phyloP scores from a whole-genome alignment of 768 basidiomycete species.

The Candolleomyces eurysporus region DNA sequence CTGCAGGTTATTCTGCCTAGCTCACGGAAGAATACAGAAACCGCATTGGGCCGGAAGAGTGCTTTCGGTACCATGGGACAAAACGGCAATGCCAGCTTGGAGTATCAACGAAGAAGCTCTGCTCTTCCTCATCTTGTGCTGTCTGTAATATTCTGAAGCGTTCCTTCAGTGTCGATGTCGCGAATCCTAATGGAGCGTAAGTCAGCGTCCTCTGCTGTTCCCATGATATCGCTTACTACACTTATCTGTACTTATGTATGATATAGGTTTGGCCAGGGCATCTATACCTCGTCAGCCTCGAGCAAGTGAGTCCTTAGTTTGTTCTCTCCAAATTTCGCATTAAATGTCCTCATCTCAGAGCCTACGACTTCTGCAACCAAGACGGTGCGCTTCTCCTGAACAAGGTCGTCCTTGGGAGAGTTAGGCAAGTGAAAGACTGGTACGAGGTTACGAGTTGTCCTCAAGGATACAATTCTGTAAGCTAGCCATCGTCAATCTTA shows the following conservation, averaged over 20 bases:
- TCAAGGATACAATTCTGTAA: constrained; percentile 27
- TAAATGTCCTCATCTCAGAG: constrained; percentile 8
- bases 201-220: not conserved
- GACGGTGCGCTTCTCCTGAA: constrained; percentile 24
- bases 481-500: not conserved
- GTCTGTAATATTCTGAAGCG: constrained; percentile 27
- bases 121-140: constrained; percentile 19
- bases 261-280: constrained; percentile 25
- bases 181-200: constrained; percentile 14
- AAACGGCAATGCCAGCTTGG: constrained; percentile 24
- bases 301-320: constrained; percentile 23
- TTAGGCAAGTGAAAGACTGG: constrained; percentile 18
- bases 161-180: constrained; percentile 29
- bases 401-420: constrained; percentile 28
- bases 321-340: not conserved
- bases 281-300: constrained; percentile 28
- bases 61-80: constrained; percentile 33
- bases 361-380: constrained; percentile 19
- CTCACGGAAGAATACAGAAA: constrained; percentile 11
- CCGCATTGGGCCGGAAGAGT: constrained; percentile 22
- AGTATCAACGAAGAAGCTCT: constrained; percentile 20
- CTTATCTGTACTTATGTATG: too few species aligned
- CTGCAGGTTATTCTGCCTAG: not conserved
- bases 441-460: constrained; percentile 24
- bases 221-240: not conserved